phyloP scores from a whole-genome alignment of 352 stramenopile genomes.

The Globisporangium takayamanum region DNA sequence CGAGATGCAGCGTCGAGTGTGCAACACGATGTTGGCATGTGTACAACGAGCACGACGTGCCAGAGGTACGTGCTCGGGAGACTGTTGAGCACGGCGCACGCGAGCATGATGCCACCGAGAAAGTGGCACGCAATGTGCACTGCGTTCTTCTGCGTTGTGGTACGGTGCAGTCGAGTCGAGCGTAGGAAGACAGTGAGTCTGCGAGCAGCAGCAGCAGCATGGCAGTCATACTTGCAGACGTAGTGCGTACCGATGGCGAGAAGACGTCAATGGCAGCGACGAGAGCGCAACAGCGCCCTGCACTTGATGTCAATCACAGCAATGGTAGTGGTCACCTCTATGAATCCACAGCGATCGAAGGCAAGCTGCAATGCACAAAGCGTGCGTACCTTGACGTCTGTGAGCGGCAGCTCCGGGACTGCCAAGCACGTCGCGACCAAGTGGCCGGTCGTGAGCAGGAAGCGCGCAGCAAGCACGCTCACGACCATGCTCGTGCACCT shows the following conservation, averaged over 20 bases:
- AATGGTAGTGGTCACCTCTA: neutral
- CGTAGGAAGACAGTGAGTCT: too few species aligned
- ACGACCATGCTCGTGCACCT: neutral
- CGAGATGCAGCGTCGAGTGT: slow-evolving; percentile 19
- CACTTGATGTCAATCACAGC: neutral
- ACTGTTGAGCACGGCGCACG: slow-evolving; percentile 39
- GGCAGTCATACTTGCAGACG: neutral
- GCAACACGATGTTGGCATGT: slow-evolving; percentile 28
- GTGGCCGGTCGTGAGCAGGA: slow-evolving; percentile 55
- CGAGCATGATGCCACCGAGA: slow-evolving; percentile 52
- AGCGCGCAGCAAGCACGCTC: slow-evolving; percentile 30
- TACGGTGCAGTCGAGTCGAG: too few species aligned
- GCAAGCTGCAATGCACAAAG: neutral
- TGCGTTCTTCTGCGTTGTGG: slow-evolving; percentile 31
- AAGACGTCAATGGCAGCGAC: slow-evolving; percentile 47
- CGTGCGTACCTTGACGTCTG: slow-evolving; percentile 1
- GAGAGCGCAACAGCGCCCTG: slow-evolving; percentile 31
- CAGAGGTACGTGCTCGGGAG: slow-evolving; percentile 38
- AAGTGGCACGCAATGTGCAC: slow-evolving; percentile 56
- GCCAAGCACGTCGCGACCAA: slow-evolving; percentile 47
- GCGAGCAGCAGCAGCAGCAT: neutral
- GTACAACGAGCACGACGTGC: slow-evolving; percentile 33
- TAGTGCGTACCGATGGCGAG: slow-evolving; percentile 25
- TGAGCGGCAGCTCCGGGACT: slow-evolving; percentile 3
- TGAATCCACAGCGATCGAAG: neutral